Evolutionary conservation across 2,329 filamentous ascomycete genomes (phyloP).

Genomic region (Didymella keratinophila): DNA sequence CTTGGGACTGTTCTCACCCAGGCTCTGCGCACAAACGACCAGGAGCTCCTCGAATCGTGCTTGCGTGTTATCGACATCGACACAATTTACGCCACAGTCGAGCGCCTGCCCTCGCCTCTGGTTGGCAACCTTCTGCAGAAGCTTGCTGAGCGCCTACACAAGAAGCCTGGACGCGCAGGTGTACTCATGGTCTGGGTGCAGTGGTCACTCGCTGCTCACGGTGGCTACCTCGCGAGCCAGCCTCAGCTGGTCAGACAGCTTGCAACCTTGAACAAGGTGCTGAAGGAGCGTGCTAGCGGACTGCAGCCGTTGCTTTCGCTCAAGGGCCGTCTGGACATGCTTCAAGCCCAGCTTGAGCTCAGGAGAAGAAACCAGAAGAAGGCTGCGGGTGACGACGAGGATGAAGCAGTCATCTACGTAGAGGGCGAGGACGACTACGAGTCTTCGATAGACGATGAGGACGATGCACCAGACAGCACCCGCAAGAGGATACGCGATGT

Average conservation of each 20-base stretch:
- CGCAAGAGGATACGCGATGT: conserved; percentile 39
- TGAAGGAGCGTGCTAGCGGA: conserved; percentile 84
- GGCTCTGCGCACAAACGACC: conserved; percentile 90
- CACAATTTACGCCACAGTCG: conserved; percentile 87
- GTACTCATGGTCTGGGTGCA: conserved; percentile 95
- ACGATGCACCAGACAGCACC: conserved; percentile 21
- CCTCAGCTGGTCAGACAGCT: conserved; percentile 83
- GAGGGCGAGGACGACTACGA: conserved; percentile 77
- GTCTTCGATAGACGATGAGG: conserved; percentile 54
- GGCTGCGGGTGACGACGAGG: conserved; percentile 66
- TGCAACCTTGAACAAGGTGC: conserved; percentile 80
- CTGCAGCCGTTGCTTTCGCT: conserved; percentile 83
- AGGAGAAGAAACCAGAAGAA: conserved; percentile 72
- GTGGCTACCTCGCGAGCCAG: conserved; percentile 86
- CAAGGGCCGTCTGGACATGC: conserved; percentile 94
- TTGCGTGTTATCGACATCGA: conserved; percentile 78
- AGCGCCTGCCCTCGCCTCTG: conserved; percentile 84
- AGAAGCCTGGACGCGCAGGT: conserved; percentile 86
- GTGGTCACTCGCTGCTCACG: conserved; percentile 91
- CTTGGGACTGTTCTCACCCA: conserved; percentile 93
- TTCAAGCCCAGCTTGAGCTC: conserved; percentile 87
- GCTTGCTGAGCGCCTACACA: conserved; percentile 85
- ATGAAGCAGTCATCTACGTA: conserved; percentile 82
- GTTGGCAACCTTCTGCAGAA: conserved; percentile 81
- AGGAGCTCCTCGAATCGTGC: conserved; percentile 88